Evolutionary conservation across 352 stramenopile genomes (phyloP).

Genomic region (Pythium biforme): DNA sequence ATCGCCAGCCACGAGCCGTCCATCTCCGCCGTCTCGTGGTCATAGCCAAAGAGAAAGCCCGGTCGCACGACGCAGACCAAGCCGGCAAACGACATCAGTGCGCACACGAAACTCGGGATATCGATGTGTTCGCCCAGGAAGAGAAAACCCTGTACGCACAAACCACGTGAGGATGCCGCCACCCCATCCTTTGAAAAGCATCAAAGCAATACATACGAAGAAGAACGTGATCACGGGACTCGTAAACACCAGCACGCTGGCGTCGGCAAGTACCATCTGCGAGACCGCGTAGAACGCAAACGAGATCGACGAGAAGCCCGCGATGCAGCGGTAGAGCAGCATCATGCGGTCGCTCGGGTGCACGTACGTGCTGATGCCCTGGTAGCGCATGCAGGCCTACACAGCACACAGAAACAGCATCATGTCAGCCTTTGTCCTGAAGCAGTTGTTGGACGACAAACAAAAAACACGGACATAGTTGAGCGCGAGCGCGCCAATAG

Average conservation of each 20-base stretch:
- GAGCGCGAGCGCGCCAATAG: slow-evolving; percentile 43
- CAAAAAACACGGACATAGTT: slow-evolving; percentile 64
- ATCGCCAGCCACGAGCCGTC: slow-evolving; percentile 56
- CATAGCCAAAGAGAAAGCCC: slow-evolving; percentile 42
- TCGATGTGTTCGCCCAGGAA: slow-evolving; percentile 36
- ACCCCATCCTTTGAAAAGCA: too few species aligned
- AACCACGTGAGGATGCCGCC: not conserved
- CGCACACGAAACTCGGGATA: slow-evolving; percentile 26
- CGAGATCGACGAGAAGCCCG: slow-evolving; percentile 69
- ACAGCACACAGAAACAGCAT: not conserved
- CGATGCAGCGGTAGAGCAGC: slow-evolving; percentile 63
- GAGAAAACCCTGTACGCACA: slow-evolving; percentile 22
- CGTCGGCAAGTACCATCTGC: slow-evolving; percentile 77
- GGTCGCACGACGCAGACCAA: slow-evolving; percentile 44
- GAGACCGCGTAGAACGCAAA: slow-evolving; percentile 77
- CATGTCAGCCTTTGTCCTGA: not conserved
- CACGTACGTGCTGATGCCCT: slow-evolving; percentile 49
- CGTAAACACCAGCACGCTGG: slow-evolving; percentile 73
- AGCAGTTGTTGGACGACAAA: too few species aligned
- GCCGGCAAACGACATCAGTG: slow-evolving; percentile 35
- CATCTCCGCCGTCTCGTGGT: slow-evolving; percentile 36
- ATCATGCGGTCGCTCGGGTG: slow-evolving; percentile 45
- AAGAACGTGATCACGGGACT: slow-evolving; percentile 73
- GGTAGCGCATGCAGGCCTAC: slow-evolving; percentile 38
- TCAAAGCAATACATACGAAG: slow-evolving; percentile 35